Evolutionary conservation across 805 yeast species (phyloP).

Genomic region (Candida cerambycidarum): DNA sequence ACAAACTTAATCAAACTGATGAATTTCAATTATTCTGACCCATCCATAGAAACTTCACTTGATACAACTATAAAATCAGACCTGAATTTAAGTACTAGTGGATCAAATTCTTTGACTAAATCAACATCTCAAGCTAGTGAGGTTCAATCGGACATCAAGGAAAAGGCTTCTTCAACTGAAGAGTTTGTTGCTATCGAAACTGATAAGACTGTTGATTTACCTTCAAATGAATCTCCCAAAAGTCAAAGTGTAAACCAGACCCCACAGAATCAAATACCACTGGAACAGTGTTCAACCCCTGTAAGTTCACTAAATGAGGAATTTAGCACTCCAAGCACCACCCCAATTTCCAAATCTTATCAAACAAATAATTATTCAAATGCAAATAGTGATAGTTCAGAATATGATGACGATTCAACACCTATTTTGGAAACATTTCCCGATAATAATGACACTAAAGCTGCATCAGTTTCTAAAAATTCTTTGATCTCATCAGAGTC

Average conservation of each 20-base stretch:
- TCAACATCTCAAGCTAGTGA: conserved; percentile 16
- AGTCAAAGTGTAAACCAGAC: no score
- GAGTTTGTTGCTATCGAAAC: no score
- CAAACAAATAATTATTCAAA: neutral
- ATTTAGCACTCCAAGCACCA: conserved; percentile 6
- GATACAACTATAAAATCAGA: conserved; percentile 9
- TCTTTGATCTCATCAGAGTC: conserved; percentile 2
- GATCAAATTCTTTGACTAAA: conserved; percentile 11
- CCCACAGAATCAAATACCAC: conserved; percentile 1
- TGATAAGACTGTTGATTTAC: neutral
- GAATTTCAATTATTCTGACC: conserved; percentile 11
- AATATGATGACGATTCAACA: conserved; percentile 1
- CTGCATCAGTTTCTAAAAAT: neutral
- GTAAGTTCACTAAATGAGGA: conserved; percentile 9
- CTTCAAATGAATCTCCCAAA: no score
- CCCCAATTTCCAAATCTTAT: conserved; percentile 2
- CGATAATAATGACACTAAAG: neutral
- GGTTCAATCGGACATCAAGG: neutral
- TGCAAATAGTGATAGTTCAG: conserved; percentile 1
- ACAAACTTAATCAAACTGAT: conserved; percentile 12
- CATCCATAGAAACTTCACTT: conserved; percentile 7
- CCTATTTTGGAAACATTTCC: conserved; percentile 2
- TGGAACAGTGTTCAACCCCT: conserved; percentile 10
- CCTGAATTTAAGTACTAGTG: conserved; percentile 9
- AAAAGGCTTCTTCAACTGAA: no score